phyloP scores from a whole-genome alignment of 2,329 filamentous ascomycete species.

The Myrmaecium sp. region DNA sequence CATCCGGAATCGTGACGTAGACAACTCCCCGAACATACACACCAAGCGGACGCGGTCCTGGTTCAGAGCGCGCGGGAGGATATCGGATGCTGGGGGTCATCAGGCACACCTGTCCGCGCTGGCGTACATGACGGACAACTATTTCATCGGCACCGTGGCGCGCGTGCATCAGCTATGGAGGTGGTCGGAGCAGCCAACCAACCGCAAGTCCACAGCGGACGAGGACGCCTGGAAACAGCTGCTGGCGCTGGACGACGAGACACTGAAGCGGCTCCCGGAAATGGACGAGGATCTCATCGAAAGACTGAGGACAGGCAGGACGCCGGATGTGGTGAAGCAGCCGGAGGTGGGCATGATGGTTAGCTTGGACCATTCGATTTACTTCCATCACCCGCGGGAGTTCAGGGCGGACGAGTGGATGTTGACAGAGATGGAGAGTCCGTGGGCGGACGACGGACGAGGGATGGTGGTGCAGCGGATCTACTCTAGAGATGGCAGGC shows the following conservation, averaged over 20 bases:
- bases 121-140: slow-evolving; percentile 84
- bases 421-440: slow-evolving; percentile 62
- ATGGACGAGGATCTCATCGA: slow-evolving; percentile 35
- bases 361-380: slow-evolving; percentile 53
- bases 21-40: slow-evolving; percentile 36
- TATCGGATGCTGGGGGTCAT: slow-evolving; percentile 56
- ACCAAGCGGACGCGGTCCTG: slow-evolving; percentile 51
- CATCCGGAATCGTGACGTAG: slow-evolving; percentile 12
- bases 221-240: slow-evolving; percentile 28
- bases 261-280: slow-evolving; percentile 23
- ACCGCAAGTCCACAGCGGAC: slow-evolving; percentile 20
- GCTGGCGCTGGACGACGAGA: slow-evolving; percentile 27
- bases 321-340: slow-evolving; percentile 33
- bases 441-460: slow-evolving; percentile 63
- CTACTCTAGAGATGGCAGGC: slow-evolving; percentile 49
- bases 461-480: slow-evolving; percentile 63
- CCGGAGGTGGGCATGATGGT: slow-evolving; percentile 72
- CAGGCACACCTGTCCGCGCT: slow-evolving; percentile 73
- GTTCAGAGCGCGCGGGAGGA: slow-evolving; percentile 57
- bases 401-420: slow-evolving; percentile 52
- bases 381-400: slow-evolving; percentile 34
- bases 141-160: slow-evolving; percentile 80
- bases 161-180: slow-evolving; percentile 68
- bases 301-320: slow-evolving; percentile 21
- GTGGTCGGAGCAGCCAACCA: slow-evolving; percentile 35